Conservation (phyloP, 495 filamentous ascomycete genomes). For the Astrothelium subdiscretum region DNA sequence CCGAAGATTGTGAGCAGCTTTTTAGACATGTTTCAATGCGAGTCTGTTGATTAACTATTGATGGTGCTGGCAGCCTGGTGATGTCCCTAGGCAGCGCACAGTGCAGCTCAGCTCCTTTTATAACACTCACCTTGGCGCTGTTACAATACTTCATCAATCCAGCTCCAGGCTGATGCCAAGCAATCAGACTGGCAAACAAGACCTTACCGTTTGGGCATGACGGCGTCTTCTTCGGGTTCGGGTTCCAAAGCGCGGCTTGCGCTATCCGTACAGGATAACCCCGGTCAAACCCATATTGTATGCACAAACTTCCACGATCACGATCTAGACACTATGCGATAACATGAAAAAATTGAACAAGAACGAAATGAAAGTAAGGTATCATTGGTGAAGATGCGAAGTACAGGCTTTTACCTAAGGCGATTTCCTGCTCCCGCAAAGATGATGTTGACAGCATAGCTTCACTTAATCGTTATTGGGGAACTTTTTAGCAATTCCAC, state of each 20-base stretch:
- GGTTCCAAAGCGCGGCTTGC: background rate
- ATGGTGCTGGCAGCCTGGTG: background rate
- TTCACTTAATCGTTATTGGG: too few species aligned
- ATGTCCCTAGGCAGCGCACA: background rate
- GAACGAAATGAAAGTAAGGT: too few species aligned
- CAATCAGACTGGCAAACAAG: background rate
- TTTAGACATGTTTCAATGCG: slow-evolving; percentile 5
- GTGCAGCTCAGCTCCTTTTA: background rate
- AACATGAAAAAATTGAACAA: background rate
- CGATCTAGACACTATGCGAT: background rate
- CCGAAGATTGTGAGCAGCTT: slow-evolving; percentile 49
- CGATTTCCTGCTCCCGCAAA: background rate
- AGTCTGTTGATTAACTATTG: background rate
- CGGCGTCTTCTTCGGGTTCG: background rate
- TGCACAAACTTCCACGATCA: background rate
- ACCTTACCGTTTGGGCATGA: background rate
- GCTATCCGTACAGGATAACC: background rate
- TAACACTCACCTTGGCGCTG: background rate
- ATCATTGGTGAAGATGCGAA: background rate
- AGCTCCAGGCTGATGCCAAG: background rate
- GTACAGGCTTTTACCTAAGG: background rate
- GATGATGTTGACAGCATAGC: background rate
- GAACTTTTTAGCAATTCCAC: too few species aligned
- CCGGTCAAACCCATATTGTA: background rate
- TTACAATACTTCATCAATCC: background rate